Conservation (phyloP, 1,284 basidiomycete species). For the Schizophyllum commune region DNA sequence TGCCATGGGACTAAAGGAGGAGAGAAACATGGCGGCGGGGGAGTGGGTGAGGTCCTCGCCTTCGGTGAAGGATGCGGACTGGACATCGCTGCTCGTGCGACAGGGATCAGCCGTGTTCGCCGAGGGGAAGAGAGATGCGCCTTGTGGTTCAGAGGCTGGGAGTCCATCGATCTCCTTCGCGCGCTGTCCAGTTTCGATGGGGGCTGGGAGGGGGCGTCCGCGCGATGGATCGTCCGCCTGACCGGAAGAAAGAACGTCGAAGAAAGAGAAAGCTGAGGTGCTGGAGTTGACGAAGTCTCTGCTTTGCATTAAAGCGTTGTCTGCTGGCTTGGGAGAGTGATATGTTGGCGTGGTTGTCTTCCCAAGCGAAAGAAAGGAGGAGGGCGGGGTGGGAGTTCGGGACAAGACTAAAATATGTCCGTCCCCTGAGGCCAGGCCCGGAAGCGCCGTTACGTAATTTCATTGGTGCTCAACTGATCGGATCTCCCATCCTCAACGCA, state of each 20-base stretch:
- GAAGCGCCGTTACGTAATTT: too few species aligned
- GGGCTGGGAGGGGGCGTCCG: background rate
- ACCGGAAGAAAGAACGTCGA: background rate
- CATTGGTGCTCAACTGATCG: too few species aligned
- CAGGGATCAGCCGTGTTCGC: background rate
- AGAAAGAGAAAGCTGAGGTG: background rate
- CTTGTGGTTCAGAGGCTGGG: background rate
- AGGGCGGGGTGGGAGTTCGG: too few species aligned
- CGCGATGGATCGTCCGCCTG: background rate
- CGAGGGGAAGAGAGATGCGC: background rate
- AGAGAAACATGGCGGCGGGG: constrained; percentile 74
- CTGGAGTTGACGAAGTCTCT: background rate
- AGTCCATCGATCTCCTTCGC: background rate
- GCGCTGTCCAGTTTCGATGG: background rate
- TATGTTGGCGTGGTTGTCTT: too few species aligned
- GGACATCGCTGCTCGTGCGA: background rate
- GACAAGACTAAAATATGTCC: too few species aligned
- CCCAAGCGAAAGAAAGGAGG: too few species aligned
- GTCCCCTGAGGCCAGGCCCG: too few species aligned
- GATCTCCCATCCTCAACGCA: too few species aligned
- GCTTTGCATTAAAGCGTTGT: background rate
- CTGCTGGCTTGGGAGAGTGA: too few species aligned
- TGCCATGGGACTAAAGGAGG: constrained; percentile 48
- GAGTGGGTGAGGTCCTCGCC: constrained; percentile 24
- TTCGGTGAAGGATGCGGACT: background rate